Conservation (phyloP, 441 rosid species). For the Euphorbia corollata region DNA sequence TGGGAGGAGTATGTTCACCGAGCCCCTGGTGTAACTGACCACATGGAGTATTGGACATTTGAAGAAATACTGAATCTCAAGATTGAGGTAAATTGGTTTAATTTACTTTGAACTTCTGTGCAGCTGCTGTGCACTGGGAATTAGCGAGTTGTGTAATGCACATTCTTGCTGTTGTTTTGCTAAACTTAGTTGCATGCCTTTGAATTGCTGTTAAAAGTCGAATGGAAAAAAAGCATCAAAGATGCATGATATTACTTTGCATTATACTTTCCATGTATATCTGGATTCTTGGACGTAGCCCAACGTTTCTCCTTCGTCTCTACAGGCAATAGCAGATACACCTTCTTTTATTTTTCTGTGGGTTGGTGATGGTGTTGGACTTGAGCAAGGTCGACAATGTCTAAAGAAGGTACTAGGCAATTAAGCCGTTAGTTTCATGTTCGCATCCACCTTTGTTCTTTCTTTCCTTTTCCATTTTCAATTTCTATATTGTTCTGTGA, state of each 20-base stretch:
- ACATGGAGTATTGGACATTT: constrained; percentile 95
- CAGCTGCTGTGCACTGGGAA: constrained; percentile 1
- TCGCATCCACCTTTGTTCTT: neutral
- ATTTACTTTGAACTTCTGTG: constrained; percentile 6
- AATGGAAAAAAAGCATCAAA: neutral
- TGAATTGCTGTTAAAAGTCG: neutral
- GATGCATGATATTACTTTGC: neutral
- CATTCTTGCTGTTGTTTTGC: constrained; percentile 5
- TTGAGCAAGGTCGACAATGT: constrained; percentile 98
- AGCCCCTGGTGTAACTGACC: constrained; percentile 98
- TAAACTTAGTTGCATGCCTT: neutral
- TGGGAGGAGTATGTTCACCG: constrained; percentile 99
- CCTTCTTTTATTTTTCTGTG: constrained; percentile 98
- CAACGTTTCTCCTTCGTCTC: constrained; percentile 15
- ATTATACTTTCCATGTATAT: neutral
- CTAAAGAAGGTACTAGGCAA: constrained; percentile 63
- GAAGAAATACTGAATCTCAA: constrained; percentile 86
- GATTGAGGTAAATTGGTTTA: constrained; percentile 62
- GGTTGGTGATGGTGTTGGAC: constrained; percentile 98
- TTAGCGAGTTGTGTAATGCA: neutral
- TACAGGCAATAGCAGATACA: constrained; percentile 92
- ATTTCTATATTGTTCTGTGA: constrained; percentile 4
- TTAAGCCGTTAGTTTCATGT: constrained; percentile 12
- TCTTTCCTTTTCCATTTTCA: neutral
- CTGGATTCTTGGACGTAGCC: constrained; percentile 9